These are phyloP conservation scores for Solanum clarkiae DNA, from an alignment of 257 asterid genomes.

Conservation along the genomic window DNA sequence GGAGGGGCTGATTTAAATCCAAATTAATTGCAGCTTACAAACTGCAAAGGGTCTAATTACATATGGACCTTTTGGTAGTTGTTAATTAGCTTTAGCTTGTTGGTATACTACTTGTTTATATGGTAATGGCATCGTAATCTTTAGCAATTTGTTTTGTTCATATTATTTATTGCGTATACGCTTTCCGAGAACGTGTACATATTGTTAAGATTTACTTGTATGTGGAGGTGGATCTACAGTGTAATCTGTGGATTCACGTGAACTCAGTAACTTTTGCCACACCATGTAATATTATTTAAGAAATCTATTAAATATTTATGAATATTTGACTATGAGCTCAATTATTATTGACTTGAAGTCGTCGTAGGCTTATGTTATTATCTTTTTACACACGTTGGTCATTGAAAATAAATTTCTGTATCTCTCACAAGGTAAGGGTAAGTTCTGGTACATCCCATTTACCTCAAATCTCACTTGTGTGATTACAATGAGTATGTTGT, in stretches of 20 bases:
- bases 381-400: background rate
- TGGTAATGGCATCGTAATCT: background rate
- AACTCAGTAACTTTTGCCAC: background rate
- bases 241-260: background rate
- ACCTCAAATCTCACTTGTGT: background rate
- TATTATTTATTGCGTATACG: background rate
- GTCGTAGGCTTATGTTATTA: background rate
- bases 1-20: conserved; percentile 18
- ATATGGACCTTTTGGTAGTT: background rate
- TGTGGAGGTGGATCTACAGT: background rate
- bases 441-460: background rate
- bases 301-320: background rate
- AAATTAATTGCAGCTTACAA: conserved; percentile 4
- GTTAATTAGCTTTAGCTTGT: conserved; percentile 1
- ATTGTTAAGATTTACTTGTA: background rate
- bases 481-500: background rate
- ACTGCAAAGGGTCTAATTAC: background rate
- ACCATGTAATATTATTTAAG: background rate
- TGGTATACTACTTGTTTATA: background rate
- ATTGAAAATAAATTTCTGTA: background rate
- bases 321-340: background rate
- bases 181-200: background rate
- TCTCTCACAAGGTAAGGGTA: background rate
- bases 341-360: background rate
- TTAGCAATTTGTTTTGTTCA: background rate